Evolutionary conservation across 2,329 filamentous ascomycete species (phyloP).

Genomic region (Ascocoryne sarcoides): DNA sequence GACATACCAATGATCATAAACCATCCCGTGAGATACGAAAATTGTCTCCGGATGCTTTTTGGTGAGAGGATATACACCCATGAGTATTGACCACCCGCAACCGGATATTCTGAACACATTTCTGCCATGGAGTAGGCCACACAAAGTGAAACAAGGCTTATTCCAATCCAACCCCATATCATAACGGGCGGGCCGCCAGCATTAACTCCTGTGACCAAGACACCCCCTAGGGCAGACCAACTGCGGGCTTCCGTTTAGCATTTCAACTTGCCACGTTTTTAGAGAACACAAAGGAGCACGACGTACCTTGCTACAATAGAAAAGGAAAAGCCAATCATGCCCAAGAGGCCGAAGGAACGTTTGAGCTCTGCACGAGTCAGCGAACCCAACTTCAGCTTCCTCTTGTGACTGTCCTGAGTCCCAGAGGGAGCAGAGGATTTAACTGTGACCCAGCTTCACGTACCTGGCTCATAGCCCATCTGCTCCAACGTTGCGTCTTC

Average conservation of each 20-base stretch:
- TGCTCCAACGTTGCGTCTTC: conserved; percentile 17
- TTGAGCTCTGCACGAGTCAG: conserved; percentile 38
- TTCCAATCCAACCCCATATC: conserved; percentile 47
- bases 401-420: neutral
- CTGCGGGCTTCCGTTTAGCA: conserved; percentile 22
- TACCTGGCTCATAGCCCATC: conserved; percentile 22
- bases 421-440: no score
- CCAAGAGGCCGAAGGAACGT: conserved; percentile 44
- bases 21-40: conserved; percentile 39
- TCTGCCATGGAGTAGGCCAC: conserved; percentile 52
- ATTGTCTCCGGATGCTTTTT: conserved; percentile 33
- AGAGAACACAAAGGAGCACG: conserved; percentile 1
- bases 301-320: conserved; percentile 44
- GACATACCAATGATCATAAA: conserved; percentile 38
- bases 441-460: no score
- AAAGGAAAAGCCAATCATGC: conserved; percentile 52
- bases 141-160: conserved; percentile 40
- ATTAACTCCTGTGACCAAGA: conserved; percentile 46
- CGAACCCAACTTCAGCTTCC: neutral
- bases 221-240: conserved; percentile 48
- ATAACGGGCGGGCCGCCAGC: conserved; percentile 50
- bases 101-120: conserved; percentile 47
- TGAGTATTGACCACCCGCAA: conserved; percentile 48
- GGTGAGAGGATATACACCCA: conserved; percentile 50
- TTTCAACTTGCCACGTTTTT: conserved; percentile 9